Evolutionary conservation across 352 stramenopile species (phyloP), one percentile per base, ranked within the genome.

Genomic region (Phytophthora foliorum): DNA sequence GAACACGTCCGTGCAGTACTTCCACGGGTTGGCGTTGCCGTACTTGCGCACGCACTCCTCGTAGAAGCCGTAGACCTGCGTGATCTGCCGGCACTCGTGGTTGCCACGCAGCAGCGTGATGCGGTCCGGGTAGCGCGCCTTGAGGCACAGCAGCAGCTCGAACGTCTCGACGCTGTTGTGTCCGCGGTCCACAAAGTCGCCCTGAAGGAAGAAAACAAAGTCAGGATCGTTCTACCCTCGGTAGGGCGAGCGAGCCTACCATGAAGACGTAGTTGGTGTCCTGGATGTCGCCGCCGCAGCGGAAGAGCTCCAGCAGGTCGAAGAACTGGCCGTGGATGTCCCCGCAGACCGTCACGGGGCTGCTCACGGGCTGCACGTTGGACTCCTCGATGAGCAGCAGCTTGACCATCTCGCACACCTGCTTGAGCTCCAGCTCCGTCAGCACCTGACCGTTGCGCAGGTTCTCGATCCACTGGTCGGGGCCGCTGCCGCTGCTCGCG

Each of bases 1-100:
- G 77, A 99, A 99, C 67, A 98, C 96, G 71, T 98, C 92, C 31
- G 95, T 97, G 73, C 94, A 98, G 76, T 99, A 98, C 73, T 98
- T 94, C 96, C 96, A 99, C 14, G 94, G 92, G 72, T 97, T 98
- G 44, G 93, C 93, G 74, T 98, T 98, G 61, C 96, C 97, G 77
- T 99, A 99, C 82, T 99, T 99, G 63, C 93, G 90, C 46, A 98
- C 82, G 64, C 95, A 98, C 78, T 99, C 97, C 74, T 99, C 97
- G 72, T 99, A 99, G 73, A 99, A 99, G 42, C 97, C 97, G 63
- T 99, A 99, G 9, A 99, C 93, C 85, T 98, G 95, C 59, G 97
- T 99, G 72, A 99, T 98, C 87, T 98, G 95, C 41, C 97, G 90
- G 67, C 87, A 96, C 82, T 97, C 90, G 75, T 97, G 92, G 72